phyloP scores from a whole-genome alignment of 164 flowering plant species.

The Chimonanthus praecox region DNA sequence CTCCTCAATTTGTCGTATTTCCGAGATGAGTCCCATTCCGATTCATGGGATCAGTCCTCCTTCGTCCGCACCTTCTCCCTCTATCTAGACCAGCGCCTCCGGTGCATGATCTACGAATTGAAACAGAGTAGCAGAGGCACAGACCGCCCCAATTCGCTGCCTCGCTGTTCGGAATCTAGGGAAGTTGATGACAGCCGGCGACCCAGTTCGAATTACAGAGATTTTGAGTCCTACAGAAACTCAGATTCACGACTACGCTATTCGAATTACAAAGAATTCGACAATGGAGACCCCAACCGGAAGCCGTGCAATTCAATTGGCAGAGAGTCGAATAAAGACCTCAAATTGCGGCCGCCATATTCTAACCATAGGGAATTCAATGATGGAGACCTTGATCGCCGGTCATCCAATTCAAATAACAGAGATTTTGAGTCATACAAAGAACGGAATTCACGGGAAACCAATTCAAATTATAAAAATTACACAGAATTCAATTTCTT shows the following conservation, averaged over 20 bases:
- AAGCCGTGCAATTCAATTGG: too few relatives aligned
- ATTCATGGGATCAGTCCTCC: slow-evolving; percentile 83
- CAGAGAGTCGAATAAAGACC: too few relatives aligned
- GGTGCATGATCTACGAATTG: slow-evolving; percentile 12
- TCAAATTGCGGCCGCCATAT: too few relatives aligned
- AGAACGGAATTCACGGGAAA: not conserved
- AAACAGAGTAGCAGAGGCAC: too few relatives aligned
- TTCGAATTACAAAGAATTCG: not conserved
- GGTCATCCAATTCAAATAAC: not conserved
- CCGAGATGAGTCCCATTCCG: slow-evolving; percentile 44
- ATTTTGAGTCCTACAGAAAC: not conserved
- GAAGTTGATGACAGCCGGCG: not conserved
- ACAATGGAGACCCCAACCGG: too few relatives aligned
- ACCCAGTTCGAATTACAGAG: not conserved
- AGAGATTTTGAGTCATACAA: not conserved
- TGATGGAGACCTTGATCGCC: not conserved
- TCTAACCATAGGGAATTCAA: too few relatives aligned
- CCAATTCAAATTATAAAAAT: not conserved
- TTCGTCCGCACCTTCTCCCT: slow-evolving; percentile 69
- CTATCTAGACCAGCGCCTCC: slow-evolving; percentile 74
- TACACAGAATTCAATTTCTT: not conserved
- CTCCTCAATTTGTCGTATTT: slow-evolving; percentile 83
- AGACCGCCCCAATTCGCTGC: too few relatives aligned
- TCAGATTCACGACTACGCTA: not conserved
- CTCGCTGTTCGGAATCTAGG: too few relatives aligned